Conservation (phyloP, 192 early-diverging fungal genomes). For the Coemansia sp. region DNA sequence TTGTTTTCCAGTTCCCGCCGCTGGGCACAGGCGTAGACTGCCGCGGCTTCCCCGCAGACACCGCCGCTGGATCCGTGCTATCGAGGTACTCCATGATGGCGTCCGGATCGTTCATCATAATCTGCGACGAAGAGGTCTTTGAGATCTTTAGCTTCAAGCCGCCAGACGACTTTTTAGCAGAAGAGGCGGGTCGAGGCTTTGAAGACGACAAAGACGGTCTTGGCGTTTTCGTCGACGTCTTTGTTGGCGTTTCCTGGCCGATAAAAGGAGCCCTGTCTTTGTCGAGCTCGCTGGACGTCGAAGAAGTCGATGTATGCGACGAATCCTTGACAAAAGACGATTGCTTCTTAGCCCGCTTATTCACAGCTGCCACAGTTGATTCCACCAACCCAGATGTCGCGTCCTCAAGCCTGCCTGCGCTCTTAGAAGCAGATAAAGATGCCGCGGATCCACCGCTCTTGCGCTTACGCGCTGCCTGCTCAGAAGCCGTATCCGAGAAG, state of each 20-base stretch:
- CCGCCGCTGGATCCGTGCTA: neutral
- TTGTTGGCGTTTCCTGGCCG: too few species aligned
- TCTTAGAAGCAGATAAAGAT: neutral
- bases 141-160: slow-evolving; percentile 7
- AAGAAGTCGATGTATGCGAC: neutral
- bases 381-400: neutral
- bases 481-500: too few species aligned
- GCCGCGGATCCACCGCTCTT: neutral
- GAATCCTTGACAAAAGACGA: too few species aligned
- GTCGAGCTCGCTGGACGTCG: neutral
- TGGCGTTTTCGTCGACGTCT: neutral
- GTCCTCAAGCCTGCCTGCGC: neutral
- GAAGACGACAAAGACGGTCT: too few species aligned
- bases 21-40: slow-evolving; percentile 9
- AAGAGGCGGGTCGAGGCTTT: too few species aligned
- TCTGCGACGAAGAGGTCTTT: slow-evolving; percentile 1
- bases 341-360: neutral
- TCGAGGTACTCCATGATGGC: neutral
- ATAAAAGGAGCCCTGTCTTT: neutral
- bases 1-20: slow-evolving; percentile 26
- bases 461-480: neutral
- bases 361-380: too few species aligned
- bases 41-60: neutral
- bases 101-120: slow-evolving; percentile 3
- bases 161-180: neutral